Evolutionary conservation across 495 filamentous ascomycete genomes (phyloP).

Genomic region (Saxispiralis lemnorum): DNA sequence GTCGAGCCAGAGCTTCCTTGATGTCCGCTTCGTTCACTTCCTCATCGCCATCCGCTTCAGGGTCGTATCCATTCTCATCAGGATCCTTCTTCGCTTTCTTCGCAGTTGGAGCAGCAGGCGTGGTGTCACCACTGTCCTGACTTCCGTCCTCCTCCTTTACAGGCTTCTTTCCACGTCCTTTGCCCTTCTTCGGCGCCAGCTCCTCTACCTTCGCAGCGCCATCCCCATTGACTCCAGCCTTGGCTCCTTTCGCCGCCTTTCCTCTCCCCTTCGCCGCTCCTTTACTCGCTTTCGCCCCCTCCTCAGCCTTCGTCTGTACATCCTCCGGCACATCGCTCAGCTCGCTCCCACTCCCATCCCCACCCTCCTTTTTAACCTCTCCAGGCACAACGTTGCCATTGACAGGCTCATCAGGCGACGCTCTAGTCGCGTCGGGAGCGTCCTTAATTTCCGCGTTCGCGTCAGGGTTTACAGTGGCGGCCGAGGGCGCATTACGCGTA

Average conservation of each 20-base stretch:
- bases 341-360: slow-evolving; percentile 8
- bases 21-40: slow-evolving; percentile 26
- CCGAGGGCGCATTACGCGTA: neutral
- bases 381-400: slow-evolving; percentile 23
- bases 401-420: slow-evolving; percentile 26
- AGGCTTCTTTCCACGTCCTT: slow-evolving; percentile 2
- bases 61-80: slow-evolving; percentile 15
- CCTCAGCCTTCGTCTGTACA: neutral
- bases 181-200: slow-evolving; percentile 17
- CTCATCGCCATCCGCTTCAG: slow-evolving; percentile 26
- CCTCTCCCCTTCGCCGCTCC: neutral
- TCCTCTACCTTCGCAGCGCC: slow-evolving; percentile 16
- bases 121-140: slow-evolving; percentile 19
- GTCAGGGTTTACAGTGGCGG: slow-evolving; percentile 22
- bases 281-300: neutral
- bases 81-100: slow-evolving; percentile 18
- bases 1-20: slow-evolving; percentile 34
- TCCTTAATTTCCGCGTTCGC: slow-evolving; percentile 28
- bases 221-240: slow-evolving; percentile 16
- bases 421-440: slow-evolving; percentile 26
- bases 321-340: slow-evolving; percentile 18
- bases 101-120: slow-evolving; percentile 14
- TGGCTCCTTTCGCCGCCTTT: slow-evolving; percentile 2
- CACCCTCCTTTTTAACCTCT: slow-evolving; percentile 9
- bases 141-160: slow-evolving; percentile 13